Percentiles rank a stretch among this genome's conserved stretches.
These are phyloP conservation scores for Phytophthora hybrid DNA, from an alignment of 352 stramenopile species.

Conservation along the genomic window DNA sequence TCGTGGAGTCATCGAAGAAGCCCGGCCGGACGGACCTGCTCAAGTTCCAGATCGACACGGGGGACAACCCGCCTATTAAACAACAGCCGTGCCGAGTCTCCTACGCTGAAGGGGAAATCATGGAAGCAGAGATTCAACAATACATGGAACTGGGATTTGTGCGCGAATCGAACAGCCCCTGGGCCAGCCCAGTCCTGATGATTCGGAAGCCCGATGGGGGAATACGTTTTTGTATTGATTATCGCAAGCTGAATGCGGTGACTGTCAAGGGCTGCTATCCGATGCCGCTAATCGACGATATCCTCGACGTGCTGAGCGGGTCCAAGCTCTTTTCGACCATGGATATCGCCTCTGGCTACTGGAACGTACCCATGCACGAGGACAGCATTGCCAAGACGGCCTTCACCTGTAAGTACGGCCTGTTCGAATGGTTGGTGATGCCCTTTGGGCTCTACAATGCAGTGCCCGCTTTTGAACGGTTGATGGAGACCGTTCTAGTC, in stretches of 20 bases:
- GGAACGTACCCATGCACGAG: background rate
- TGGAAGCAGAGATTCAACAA: conserved; percentile 14
- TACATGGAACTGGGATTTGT: conserved; percentile 7
- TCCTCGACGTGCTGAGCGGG: conserved; percentile 7
- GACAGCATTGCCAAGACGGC: conserved; percentile 2
- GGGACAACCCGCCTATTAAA: no score
- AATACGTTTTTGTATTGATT: conserved; percentile 24
- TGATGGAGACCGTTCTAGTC: conserved; percentile 16
- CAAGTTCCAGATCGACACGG: conserved; percentile 4
- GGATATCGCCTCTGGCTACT: no score
- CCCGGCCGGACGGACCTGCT: conserved; percentile 6
- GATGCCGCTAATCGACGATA: conserved; percentile 23
- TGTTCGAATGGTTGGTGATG: conserved; percentile 1
- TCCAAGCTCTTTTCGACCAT: conserved; percentile 2
- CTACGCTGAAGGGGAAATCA: conserved; percentile 11
- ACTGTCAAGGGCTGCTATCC: conserved; percentile 15
- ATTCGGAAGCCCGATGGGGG: background rate
- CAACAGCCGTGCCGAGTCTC: no score
- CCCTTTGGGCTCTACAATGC: conserved; percentile 6
- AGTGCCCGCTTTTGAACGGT: background rate
- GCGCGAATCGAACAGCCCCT: background rate
- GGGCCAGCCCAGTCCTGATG: conserved; percentile 6
- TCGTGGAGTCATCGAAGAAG: background rate
- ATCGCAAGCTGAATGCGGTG: conserved; percentile 5
- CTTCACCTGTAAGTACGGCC: conserved; percentile 3